Evolutionary conservation across 305 asterid species (phyloP).

Genomic region (Fraxinus dipetala): DNA sequence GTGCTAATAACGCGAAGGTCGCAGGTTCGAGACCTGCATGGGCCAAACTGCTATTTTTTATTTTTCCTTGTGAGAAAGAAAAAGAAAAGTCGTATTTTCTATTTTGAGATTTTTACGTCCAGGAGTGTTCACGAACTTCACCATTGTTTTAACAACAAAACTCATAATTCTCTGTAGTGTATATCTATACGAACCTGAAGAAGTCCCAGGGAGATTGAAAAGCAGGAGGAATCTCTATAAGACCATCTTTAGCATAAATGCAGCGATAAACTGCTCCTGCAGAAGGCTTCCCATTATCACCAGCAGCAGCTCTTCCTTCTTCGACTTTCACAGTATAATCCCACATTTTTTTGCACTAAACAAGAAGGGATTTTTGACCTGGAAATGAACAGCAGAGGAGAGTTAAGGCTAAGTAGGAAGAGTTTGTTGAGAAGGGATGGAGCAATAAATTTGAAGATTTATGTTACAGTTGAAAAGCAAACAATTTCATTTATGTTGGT

Average conservation of each 20-base stretch:
- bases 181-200: slow-evolving; percentile 56
- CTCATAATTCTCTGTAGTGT: background rate
- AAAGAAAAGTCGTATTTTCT: background rate
- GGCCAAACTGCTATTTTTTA: slow-evolving; percentile 6
- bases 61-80: background rate
- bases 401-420: background rate
- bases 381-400: background rate
- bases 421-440: background rate
- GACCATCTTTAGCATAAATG: slow-evolving; percentile 67
- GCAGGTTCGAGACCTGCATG: slow-evolving; percentile 84
- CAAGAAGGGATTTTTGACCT: background rate
- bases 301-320: slow-evolving; percentile 39
- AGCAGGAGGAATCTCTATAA: slow-evolving; percentile 48
- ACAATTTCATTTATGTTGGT: background rate
- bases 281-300: slow-evolving; percentile 49
- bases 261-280: slow-evolving; percentile 76
- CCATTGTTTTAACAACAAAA: background rate
- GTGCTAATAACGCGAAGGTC: slow-evolving; percentile 92
- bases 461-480: background rate
- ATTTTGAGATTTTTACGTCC: background rate
- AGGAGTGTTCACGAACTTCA: background rate
- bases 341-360: slow-evolving; percentile 33
- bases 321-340: slow-evolving; percentile 62
- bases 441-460: background rate
- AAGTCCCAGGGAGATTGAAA: slow-evolving; percentile 79